Evolutionary conservation across 2,329 filamentous ascomycete species (phyloP), one percentile per base, ranked within the genome.

Genomic region (Bipolaris oryzae): DNA sequence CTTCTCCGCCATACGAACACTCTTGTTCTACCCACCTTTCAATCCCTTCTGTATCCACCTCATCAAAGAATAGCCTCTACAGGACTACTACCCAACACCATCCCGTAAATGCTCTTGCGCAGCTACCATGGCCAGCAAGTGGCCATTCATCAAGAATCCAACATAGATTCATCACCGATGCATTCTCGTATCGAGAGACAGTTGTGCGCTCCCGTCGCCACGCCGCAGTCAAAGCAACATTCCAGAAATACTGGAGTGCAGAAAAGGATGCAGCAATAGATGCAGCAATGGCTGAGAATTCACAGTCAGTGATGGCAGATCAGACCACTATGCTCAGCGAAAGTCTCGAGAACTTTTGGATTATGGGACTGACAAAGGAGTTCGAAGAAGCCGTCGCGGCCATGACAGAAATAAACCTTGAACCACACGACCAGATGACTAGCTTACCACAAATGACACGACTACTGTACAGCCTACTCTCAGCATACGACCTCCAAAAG

Each of bases 201-300:
- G 51, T 64, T 9, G 84, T 85, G 66, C 87, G 92, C 23, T 75
- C 87, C 58, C 77, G 84, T 53, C 86, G 89, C 50, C 84, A 88
- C 60, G 80, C 80, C 10, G 79, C 83, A 42, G 87, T 97, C 71
- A 92, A 87, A 74, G 81, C 84, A 7, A 88, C 92, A 54, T 90
- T 96, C 74, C 76, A 84, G 64, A 87, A 88, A 64, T 87, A 90
- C 0, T 97, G 93, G 93, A 77, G 79, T 2, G 90, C 89, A 31
- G 97, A 38, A 25, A 18, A 5, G 16, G 25, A 7, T 7, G 15
- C 7, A n/a, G 16, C 13, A 21, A 20, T 9, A 13, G 25, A 5
- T 5, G 10, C 7, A n/a, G 16, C 7, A 21, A 20, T 9, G n/a
- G 37, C 20, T 10, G 18, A 10, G 34, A 23, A 21, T 13, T 9